A percentile compares a stretch with the other conserved stretches of the same genome.
phyloP scores from a whole-genome alignment of 169 alveolate genomes.

The Eimeria sp. region DNA sequence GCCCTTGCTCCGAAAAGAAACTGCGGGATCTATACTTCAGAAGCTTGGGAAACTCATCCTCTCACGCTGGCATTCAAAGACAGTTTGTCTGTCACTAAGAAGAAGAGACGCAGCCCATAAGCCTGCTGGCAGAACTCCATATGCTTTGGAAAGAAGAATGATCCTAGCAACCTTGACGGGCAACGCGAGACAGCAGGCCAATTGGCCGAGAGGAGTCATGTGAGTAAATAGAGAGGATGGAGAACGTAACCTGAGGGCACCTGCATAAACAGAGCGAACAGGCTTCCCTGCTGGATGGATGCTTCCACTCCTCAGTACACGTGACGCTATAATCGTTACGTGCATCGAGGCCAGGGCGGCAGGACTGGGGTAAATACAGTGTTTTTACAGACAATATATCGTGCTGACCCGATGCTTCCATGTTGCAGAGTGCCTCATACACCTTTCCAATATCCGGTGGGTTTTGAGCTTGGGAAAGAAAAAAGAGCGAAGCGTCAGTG shows the following conservation, averaged over 20 bases:
- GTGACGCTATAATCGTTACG: background rate
- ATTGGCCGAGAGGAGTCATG: constrained; percentile 58
- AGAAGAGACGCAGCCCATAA: constrained; percentile 65
- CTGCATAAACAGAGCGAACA: background rate
- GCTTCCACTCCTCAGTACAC: background rate
- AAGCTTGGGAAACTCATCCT: background rate
- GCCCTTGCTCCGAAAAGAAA: background rate
- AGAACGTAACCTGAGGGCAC: constrained; percentile 58
- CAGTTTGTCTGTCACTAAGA: constrained; percentile 45
- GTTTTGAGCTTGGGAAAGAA: constrained; percentile 51
- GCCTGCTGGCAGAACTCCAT: constrained; percentile 55
- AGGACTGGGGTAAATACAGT: background rate
- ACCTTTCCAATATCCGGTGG: constrained; percentile 52
- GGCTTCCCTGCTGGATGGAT: background rate
- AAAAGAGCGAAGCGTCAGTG: constrained; percentile 46
- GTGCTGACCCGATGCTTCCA: constrained; percentile 59
- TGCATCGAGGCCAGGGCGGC: background rate
- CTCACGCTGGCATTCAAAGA: constrained; percentile 75
- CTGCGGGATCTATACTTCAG: background rate
- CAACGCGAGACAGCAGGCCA: constrained; percentile 44
- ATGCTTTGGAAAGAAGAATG: constrained; percentile 14
- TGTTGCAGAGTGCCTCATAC: constrained; percentile 41
- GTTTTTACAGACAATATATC: background rate
- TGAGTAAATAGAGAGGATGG: constrained; percentile 29
- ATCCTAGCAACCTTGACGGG: constrained; percentile 56